Percentiles rank a stretch among this genome's conserved stretches.
Conservation (phyloP, 257 asterid species). For the Solanum rostratum region DNA sequence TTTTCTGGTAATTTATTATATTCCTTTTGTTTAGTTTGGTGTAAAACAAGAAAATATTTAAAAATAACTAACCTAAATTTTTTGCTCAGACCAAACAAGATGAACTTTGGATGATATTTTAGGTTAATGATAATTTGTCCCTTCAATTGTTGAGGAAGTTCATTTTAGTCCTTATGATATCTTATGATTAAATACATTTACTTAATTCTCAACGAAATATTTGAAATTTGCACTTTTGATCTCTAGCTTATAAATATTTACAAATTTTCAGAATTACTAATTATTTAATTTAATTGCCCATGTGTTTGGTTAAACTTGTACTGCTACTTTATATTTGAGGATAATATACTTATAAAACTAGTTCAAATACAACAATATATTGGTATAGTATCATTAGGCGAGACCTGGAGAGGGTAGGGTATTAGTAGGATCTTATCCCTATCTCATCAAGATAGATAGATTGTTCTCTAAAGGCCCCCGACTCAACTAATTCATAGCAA, state of each 20-base stretch:
- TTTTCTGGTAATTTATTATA: neutral
- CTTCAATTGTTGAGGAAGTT: neutral
- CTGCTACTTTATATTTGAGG: neutral
- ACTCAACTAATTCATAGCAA: neutral
- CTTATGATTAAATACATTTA: neutral
- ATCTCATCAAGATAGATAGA: neutral
- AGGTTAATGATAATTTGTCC: neutral
- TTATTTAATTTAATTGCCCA: neutral
- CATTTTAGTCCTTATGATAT: neutral
- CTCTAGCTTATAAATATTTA: neutral
- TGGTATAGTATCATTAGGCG: neutral
- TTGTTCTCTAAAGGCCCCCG: too few relatives aligned
- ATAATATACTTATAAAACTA: neutral
- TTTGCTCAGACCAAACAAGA: neutral
- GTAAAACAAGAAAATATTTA: neutral
- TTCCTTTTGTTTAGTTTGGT: neutral
- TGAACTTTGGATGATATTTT: neutral
- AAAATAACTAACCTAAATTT: neutral
- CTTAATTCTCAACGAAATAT: too few relatives aligned
- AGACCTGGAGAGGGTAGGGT: neutral
- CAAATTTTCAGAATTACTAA: neutral
- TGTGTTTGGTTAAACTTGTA: neutral
- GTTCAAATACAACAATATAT: neutral
- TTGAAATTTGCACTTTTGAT: neutral
- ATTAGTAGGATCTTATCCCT: too few relatives aligned